Evolutionary conservation across 2,329 filamentous ascomycete species (phyloP).

Genomic region (Aspergillus udagawae): DNA sequence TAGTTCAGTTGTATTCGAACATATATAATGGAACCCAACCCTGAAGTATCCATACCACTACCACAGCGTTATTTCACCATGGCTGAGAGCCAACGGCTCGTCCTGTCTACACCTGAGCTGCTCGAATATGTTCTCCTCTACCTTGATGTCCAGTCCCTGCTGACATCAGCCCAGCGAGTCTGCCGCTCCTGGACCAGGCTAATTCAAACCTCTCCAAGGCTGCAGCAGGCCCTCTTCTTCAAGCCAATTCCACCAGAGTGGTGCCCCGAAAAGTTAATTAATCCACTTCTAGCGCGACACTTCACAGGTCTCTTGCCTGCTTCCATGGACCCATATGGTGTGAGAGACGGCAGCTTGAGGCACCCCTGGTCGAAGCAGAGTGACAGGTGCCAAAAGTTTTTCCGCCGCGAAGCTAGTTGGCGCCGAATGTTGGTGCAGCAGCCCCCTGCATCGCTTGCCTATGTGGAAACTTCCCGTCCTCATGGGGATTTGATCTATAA

Average conservation of each 20-base stretch:
- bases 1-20: too few species aligned
- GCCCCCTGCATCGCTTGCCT: not conserved
- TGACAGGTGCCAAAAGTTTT: not conserved
- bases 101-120: slow-evolving; percentile 1
- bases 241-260: not conserved
- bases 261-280: not conserved
- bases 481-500: not conserved
- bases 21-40: too few species aligned
- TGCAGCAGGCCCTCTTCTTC: slow-evolving; percentile 13
- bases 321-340: not conserved
- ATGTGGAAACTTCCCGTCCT: not conserved
- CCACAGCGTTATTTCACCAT: not conserved
- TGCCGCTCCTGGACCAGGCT: not conserved
- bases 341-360: not conserved
- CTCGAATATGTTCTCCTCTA: slow-evolving; percentile 4
- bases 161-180: slow-evolving; percentile 2
- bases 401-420: not conserved
- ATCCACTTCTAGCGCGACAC: not conserved
- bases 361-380: not conserved
- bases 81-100: not conserved
- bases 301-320: not conserved
- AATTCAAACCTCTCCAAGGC: not conserved
- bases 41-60: too few species aligned
- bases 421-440: not conserved
- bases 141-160: not conserved